phyloP scores from a whole-genome alignment of 768 basidiomycete species.

The Mycena maculata region DNA sequence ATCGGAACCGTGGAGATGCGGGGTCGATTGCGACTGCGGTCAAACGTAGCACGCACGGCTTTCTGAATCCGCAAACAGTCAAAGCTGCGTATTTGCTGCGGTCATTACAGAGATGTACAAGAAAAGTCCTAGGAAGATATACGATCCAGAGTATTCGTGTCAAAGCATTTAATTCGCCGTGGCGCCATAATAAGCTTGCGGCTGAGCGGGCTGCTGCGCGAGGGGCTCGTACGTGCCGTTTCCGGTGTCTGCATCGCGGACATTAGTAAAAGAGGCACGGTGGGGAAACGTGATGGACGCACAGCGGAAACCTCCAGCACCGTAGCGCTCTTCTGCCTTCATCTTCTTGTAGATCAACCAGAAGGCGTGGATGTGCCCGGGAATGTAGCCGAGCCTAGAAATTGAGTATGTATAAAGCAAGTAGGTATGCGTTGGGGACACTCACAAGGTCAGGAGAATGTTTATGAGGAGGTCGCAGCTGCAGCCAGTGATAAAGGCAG shows the following conservation, averaged over 20 bases:
- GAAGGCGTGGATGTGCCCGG: conserved; percentile 82
- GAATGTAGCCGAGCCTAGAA: conserved; percentile 78
- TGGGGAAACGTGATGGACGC: conserved; percentile 44
- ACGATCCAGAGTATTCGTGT: not conserved
- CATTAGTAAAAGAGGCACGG: not conserved
- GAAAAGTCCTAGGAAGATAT: not conserved
- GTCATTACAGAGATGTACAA: not conserved
- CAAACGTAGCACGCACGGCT: too few relatives aligned
- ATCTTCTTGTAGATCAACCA: conserved; percentile 94
- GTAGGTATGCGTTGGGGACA: conserved; percentile 4
- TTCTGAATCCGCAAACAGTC: too few relatives aligned
- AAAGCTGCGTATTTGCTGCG: too few relatives aligned
- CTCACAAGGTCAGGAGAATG: conserved; percentile 80
- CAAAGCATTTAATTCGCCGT: conserved; percentile 27
- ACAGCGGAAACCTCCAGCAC: conserved; percentile 82
- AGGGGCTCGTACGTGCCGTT: conserved; percentile 44
- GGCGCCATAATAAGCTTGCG: conserved; percentile 36
- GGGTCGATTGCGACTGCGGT: too few relatives aligned
- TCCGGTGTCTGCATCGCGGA: conserved; percentile 38
- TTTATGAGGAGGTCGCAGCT: conserved; percentile 90
- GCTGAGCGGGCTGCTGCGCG: conserved; percentile 23
- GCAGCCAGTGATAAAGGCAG: conserved; percentile 82
- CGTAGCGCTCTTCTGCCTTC: conserved; percentile 87
- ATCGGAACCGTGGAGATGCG: too few relatives aligned
- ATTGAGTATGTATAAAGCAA: not conserved